Percentiles rank a stretch among this genome's conserved stretches.
These are phyloP conservation scores for Piromyces finnis DNA, from an alignment of 192 early-diverging fungal species.

Conservation along the genomic window DNA sequence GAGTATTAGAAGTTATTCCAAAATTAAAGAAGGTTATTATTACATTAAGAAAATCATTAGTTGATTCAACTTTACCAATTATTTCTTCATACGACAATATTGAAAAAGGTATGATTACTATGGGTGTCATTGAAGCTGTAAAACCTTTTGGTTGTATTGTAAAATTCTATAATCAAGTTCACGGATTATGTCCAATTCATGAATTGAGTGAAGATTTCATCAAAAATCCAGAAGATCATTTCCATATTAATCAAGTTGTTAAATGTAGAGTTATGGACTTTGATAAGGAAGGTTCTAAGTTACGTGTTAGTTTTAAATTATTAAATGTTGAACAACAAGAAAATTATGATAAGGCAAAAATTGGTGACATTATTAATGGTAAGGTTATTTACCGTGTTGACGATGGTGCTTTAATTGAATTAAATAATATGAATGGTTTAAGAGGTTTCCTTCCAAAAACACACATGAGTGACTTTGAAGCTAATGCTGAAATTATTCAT, in stretches of 20 bases:
- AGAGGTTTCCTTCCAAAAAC: not conserved
- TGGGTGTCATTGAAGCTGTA: slow-evolving; percentile 44
- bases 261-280: slow-evolving; percentile 53
- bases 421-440: not conserved
- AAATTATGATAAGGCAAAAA: not conserved
- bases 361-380: not conserved
- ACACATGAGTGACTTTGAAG: slow-evolving; percentile 1
- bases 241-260: slow-evolving; percentile 52
- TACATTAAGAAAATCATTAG: slow-evolving; percentile 13
- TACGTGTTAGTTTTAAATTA: slow-evolving; percentile 54
- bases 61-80: slow-evolving; percentile 48
- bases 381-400: not conserved
- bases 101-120: slow-evolving; percentile 33
- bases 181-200: slow-evolving; percentile 45
- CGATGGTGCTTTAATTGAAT: not conserved
- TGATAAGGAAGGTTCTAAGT: slow-evolving; percentile 25
- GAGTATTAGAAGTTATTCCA: not conserved
- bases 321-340: not conserved
- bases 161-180: slow-evolving; percentile 56
- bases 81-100: slow-evolving; percentile 39
- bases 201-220: slow-evolving; percentile 23
- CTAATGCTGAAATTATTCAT: not conserved
- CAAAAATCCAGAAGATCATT: slow-evolving; percentile 39
- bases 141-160: slow-evolving; percentile 50
- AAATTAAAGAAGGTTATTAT: not conserved